Conservation (phyloP, 139 green algal species). For the Chlamydomonas sp. region DNA sequence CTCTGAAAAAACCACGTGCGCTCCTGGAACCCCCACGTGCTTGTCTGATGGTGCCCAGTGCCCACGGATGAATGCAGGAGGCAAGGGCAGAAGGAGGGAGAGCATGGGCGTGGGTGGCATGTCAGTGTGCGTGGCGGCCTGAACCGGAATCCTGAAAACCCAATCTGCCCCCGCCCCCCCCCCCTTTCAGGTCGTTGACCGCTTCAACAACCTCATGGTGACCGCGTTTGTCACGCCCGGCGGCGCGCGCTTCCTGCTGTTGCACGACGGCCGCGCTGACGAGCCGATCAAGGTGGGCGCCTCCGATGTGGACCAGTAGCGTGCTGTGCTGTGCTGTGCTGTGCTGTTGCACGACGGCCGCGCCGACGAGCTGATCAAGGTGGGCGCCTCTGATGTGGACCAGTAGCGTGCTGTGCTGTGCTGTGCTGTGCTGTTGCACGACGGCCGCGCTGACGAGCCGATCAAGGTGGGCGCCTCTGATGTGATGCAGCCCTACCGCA, state of each 20-base stretch:
- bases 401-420: too few relatives aligned
- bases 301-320: conserved; percentile 85
- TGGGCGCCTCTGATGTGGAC: conserved; percentile 89
- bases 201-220: conserved; percentile 87
- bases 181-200: conserved; percentile 63
- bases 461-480: conserved; percentile 84
- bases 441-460: conserved; percentile 66
- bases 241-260: conserved; percentile 76
- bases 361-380: conserved; percentile 70
- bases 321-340: too few relatives aligned
- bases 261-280: conserved; percentile 75
- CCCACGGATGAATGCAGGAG: too few relatives aligned
- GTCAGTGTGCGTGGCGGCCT: too few relatives aligned
- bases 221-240: conserved; percentile 71
- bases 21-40: too few relatives aligned
- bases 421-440: conserved; percentile 90
- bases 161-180: not conserved
- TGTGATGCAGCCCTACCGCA: conserved; percentile 91
- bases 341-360: conserved; percentile 82
- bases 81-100: too few relatives aligned
- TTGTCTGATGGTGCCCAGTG: too few relatives aligned
- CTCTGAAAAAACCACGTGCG: too few relatives aligned
- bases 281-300: conserved; percentile 84
- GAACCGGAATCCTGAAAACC: not conserved
- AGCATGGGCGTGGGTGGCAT: too few relatives aligned